Percentiles rank a stretch among this genome's conserved stretches.
These are phyloP conservation scores for Leccinum subfulvum DNA, from an alignment of 1,284 basidiomycete species.

Conservation along the genomic window DNA sequence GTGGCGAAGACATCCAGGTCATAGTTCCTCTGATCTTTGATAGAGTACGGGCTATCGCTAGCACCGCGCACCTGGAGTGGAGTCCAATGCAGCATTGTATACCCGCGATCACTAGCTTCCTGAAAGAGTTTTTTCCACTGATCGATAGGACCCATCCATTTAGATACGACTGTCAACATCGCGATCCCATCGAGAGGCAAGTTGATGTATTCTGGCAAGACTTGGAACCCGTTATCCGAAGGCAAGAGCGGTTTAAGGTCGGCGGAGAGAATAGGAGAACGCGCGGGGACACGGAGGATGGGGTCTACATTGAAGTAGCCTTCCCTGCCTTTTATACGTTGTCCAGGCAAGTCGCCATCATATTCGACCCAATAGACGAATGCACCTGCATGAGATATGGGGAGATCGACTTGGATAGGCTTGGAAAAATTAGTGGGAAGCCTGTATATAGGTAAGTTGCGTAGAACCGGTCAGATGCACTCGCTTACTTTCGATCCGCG, in stretches of 20 bases:
- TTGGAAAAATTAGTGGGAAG: conserved; percentile 82
- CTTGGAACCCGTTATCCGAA: conserved; percentile 45
- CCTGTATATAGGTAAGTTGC: conserved; percentile 39
- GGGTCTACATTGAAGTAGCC: conserved; percentile 97
- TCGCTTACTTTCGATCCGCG: conserved; percentile 67
- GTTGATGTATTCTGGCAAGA: conserved; percentile 53
- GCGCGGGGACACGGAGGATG: conserved; percentile 70
- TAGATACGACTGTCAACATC: conserved; percentile 87
- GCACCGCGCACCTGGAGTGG: conserved; percentile 88
- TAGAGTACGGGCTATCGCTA: conserved; percentile 89
- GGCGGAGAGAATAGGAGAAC: conserved; percentile 67
- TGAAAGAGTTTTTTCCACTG: conserved; percentile 79
- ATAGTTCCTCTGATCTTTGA: conserved; percentile 81
- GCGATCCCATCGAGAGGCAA: conserved; percentile 83
- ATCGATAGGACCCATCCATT: conserved; percentile 89
- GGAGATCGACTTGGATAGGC: conserved; percentile 88
- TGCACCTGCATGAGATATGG: conserved; percentile 92
- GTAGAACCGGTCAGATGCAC: background rate
- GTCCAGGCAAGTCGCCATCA: conserved; percentile 56
- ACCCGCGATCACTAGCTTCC: conserved; percentile 83
- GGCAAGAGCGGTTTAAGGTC: conserved; percentile 53
- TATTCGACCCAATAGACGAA: conserved; percentile 95
- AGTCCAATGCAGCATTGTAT: conserved; percentile 96
- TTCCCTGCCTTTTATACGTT: conserved; percentile 74
- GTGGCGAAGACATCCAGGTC: conserved; percentile 71